phyloP scores from a whole-genome alignment of 2,329 filamentous ascomycete species.

The Tolypocladium album region DNA sequence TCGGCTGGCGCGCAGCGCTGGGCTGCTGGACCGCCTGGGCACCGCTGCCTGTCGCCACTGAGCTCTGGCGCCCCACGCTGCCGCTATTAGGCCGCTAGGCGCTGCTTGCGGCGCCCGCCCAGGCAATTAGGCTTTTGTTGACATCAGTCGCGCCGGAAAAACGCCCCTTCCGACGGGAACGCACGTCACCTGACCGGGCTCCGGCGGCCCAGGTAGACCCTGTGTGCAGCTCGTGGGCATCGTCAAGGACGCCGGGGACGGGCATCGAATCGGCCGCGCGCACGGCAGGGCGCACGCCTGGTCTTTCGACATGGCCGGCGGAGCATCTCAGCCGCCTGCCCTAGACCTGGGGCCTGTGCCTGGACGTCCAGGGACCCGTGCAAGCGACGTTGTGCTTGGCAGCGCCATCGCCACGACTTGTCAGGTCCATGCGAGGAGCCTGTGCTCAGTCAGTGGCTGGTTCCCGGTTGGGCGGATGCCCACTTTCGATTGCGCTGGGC shows the following conservation, averaged over 20 bases:
- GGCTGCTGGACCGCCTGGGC: too few species aligned
- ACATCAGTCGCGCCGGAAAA: not conserved
- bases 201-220: not conserved
- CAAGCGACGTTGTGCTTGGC: not conserved
- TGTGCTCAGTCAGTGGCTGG: not conserved
- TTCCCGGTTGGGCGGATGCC: not conserved
- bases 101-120: not conserved
- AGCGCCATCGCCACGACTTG: not conserved
- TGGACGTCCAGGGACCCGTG: not conserved
- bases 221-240: not conserved
- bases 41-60: too few species aligned
- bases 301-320: not conserved
- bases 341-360: not conserved
- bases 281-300: not conserved
- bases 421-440: not conserved
- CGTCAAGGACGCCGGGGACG: not conserved
- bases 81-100: not conserved
- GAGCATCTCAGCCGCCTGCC: not conserved
- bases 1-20: not conserved
- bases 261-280: not conserved
- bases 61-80: not conserved
- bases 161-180: not conserved
- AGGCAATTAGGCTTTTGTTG: not conserved
- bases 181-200: slow-evolving; percentile 1
- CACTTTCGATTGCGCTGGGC: not conserved